Conservation (phyloP, 2,329 filamentous ascomycete species). For the Bretziella fagacearum region DNA sequence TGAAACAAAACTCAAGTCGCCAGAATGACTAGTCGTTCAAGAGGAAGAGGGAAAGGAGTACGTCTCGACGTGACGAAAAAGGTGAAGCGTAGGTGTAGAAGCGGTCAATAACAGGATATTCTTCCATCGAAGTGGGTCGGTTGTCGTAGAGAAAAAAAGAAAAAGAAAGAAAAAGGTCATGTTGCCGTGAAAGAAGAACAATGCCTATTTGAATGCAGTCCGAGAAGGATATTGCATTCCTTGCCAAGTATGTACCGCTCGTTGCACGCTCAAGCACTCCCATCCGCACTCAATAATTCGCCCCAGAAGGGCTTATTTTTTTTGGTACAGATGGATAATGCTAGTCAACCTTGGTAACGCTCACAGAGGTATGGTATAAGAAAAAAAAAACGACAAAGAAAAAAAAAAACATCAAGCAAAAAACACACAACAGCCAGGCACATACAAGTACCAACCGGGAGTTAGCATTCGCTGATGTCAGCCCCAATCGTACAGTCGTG, state of each 20-base stretch:
- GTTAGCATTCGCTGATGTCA: no score
- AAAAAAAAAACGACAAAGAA: background rate
- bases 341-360: background rate
- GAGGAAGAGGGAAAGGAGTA: background rate
- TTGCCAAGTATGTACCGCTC: background rate
- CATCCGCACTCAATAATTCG: background rate
- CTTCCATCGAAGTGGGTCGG: no score
- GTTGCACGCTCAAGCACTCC: background rate
- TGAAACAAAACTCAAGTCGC: background rate
- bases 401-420: background rate
- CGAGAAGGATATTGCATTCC: background rate
- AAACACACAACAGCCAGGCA: no score
- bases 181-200: background rate
- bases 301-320: constrained; percentile 15
- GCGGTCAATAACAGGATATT: background rate
- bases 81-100: background rate
- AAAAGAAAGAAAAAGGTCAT: background rate
- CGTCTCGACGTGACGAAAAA: constrained; percentile 6
- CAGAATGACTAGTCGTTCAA: background rate
- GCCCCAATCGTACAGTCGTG: no score
- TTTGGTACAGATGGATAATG: background rate
- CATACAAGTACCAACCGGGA: no score
- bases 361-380: background rate
- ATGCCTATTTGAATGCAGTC: background rate
- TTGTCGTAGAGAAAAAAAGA: background rate